Evolutionary conservation across 2,329 filamentous ascomycete genomes (phyloP).

Genomic region (Scedosporium minutisporum): DNA sequence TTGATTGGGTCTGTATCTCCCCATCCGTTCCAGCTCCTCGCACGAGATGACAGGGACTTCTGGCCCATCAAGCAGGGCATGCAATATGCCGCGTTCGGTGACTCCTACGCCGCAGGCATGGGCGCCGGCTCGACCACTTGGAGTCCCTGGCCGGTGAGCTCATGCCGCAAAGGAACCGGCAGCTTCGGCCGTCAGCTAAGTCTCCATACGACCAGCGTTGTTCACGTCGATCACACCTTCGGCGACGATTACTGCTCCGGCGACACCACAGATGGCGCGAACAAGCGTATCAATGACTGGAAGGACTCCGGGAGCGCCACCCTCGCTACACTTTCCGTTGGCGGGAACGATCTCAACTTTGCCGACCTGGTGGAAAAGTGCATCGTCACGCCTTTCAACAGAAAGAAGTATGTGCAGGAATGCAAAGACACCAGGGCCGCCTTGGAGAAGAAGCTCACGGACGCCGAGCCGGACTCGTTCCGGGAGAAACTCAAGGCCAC

Average conservation of each 20-base stretch:
- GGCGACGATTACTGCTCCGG: slow-evolving; percentile 29
- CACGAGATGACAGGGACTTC: neutral
- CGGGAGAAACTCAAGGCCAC: neutral
- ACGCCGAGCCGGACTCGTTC: neutral
- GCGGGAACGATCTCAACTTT: slow-evolving; percentile 40
- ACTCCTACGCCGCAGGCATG: slow-evolving; percentile 39
- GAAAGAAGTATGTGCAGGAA: slow-evolving; percentile 16
- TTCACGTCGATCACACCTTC: neutral
- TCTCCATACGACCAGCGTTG: neutral
- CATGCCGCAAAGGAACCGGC: neutral
- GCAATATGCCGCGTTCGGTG: slow-evolving; percentile 30
- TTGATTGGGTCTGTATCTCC: too few species aligned
- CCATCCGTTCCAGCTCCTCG: neutral
- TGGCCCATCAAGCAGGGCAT: neutral
- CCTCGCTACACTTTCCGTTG: slow-evolving; percentile 36
- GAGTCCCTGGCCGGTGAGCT: neutral
- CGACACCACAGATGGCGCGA: slow-evolving; percentile 24
- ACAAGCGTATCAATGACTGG: slow-evolving; percentile 32
- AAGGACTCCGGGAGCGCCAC: slow-evolving; percentile 26
- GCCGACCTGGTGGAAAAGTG: slow-evolving; percentile 40
- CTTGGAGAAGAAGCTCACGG: neutral
- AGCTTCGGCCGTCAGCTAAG: neutral
- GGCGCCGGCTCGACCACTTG: slow-evolving; percentile 25
- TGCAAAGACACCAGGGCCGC: neutral
- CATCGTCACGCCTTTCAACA: slow-evolving; percentile 36